Evolutionary conservation across 768 basidiomycete genomes (phyloP).

Genomic region (Gelatoporia subvermispora): DNA sequence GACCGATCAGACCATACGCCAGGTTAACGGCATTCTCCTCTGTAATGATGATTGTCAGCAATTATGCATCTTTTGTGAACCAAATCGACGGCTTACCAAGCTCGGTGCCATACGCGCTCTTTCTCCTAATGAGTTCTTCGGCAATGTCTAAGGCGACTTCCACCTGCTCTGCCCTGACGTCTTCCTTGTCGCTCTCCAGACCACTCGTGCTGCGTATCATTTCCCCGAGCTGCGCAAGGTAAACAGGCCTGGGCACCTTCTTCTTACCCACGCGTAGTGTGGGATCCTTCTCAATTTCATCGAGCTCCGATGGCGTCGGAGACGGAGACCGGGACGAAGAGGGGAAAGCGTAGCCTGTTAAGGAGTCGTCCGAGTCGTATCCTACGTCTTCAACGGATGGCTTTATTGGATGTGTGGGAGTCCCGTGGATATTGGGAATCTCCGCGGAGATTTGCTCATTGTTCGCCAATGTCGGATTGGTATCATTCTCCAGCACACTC

Average conservation of each 20-base stretch:
- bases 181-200: constrained; percentile 45
- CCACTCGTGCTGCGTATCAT: constrained; percentile 64
- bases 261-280: constrained; percentile 65
- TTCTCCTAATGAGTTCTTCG: constrained; percentile 80
- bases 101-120: constrained; percentile 81
- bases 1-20: constrained; percentile 60
- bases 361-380: constrained; percentile 79
- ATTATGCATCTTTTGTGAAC: background rate
- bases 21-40: constrained; percentile 90
- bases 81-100: constrained; percentile 50
- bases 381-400: constrained; percentile 24
- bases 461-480: too few relatives aligned
- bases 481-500: too few relatives aligned
- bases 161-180: constrained; percentile 66
- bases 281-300: constrained; percentile 82
- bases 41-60: constrained; percentile 28
- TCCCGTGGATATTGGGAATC: constrained; percentile 2
- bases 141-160: constrained; percentile 79
- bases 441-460: constrained; percentile 6
- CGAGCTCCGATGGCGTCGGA: constrained; percentile 76
- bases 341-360: constrained; percentile 71
- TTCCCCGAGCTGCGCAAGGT: constrained; percentile 78
- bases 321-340: constrained; percentile 70
- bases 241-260: constrained; percentile 80
- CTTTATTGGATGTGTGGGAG: constrained; percentile 8